These are phyloP conservation scores for Penicillium ochrochloron DNA, from an alignment of 495 filamentous ascomycete genomes.

Conservation along the genomic window DNA sequence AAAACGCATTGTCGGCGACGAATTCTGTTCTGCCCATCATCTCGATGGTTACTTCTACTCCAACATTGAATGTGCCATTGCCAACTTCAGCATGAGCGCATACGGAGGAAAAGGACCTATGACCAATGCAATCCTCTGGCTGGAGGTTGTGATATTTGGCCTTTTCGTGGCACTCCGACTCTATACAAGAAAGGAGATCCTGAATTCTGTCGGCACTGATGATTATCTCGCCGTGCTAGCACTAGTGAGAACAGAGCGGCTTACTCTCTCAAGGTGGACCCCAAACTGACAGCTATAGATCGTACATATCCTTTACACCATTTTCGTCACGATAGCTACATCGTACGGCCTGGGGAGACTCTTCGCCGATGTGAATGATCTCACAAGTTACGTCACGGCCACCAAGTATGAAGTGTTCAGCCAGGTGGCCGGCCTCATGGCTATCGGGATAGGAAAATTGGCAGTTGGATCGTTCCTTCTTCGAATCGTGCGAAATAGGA, in stretches of 20 bases:
- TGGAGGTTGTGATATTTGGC: conserved; percentile 26
- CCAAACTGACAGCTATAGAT: neutral
- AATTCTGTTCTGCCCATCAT: neutral
- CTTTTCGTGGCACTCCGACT: neutral
- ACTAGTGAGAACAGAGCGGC: neutral
- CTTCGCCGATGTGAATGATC: conserved; percentile 27
- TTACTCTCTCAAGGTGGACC: neutral
- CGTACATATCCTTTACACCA: neutral
- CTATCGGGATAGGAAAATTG: neutral
- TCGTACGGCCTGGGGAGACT: conserved; percentile 20
- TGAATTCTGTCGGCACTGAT: neutral
- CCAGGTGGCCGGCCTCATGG: neutral
- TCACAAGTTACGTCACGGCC: conserved; percentile 25
- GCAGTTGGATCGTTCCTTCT: neutral
- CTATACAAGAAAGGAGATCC: neutral
- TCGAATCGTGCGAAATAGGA: neutral
- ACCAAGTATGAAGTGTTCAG: conserved; percentile 31
- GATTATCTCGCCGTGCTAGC: neutral
- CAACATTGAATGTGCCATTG: neutral
- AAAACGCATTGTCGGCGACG: neutral
- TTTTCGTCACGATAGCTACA: neutral
- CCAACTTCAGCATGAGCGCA: conserved; percentile 23
- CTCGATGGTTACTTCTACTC: neutral
- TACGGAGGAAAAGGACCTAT: conserved; percentile 37
- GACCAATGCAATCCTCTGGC: conserved; percentile 35